These are phyloP conservation scores for Mortierella sp. DNA, from an alignment of 371 early-diverging fungal species.

Conservation along the genomic window DNA sequence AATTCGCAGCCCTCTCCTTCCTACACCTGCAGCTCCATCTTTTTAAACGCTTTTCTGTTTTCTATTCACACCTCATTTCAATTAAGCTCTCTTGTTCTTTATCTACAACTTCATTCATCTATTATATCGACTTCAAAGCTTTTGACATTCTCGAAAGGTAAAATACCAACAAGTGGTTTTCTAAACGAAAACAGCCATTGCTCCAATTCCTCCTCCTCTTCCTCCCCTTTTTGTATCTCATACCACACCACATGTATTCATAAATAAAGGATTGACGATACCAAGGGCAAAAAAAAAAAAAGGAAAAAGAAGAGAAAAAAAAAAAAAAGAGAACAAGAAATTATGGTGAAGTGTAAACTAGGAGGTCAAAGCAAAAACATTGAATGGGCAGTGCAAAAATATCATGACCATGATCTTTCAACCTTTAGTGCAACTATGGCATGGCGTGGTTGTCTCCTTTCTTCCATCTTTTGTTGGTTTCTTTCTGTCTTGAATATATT, in stretches of 20 bases:
- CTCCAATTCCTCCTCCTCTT: not conserved
- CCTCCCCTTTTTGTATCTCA: not conserved
- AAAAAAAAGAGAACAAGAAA: not conserved
- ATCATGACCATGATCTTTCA: not conserved
- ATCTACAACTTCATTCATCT: too few species aligned
- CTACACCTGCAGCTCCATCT: not conserved
- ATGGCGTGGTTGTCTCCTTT: slow-evolving; percentile 1
- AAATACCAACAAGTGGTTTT: not conserved
- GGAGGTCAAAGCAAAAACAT: slow-evolving; percentile 6
- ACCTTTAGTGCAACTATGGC: too few species aligned
- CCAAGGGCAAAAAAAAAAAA: not conserved
- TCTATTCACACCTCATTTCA: not conserved
- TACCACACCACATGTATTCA: not conserved
- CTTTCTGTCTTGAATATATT: not conserved
- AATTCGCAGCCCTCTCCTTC: too few species aligned
- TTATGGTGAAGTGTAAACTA: slow-evolving; percentile 1
- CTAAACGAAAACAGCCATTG: not conserved
- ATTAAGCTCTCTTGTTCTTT: too few species aligned
- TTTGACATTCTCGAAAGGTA: not conserved
- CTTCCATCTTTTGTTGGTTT: not conserved
- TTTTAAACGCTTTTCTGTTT: not conserved
- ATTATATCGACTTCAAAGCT: too few species aligned
- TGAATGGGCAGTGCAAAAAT: slow-evolving; percentile 25
- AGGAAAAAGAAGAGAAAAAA: not conserved
- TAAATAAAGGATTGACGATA: not conserved